Evolutionary conservation across 306 rosid genomes (phyloP).

Genomic region (Canavalia gladiata): DNA sequence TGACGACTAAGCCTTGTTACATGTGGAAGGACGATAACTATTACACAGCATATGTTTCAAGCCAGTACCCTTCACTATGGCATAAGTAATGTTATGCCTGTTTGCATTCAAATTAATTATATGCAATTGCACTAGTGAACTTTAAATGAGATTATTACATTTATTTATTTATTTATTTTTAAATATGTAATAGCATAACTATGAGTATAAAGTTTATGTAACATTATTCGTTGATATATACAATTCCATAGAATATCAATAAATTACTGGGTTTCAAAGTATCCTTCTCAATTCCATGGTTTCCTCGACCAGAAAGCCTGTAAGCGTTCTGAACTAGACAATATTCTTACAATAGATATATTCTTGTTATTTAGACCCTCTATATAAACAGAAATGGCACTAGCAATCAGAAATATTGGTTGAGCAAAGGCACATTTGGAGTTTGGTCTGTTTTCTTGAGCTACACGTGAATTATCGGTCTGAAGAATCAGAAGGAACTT

Average conservation of each 20-base stretch:
- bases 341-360: not conserved
- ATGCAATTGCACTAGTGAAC: not conserved
- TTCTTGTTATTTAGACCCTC: not conserved
- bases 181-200: conserved; percentile 1
- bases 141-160: conserved; percentile 23
- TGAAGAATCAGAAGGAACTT: conserved; percentile 75
- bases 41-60: not conserved
- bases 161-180: not conserved
- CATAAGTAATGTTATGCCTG: not conserved
- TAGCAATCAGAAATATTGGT: conserved; percentile 28
- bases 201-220: not conserved
- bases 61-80: not conserved
- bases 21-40: not conserved
- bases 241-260: conserved; percentile 8
- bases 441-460: conserved; percentile 44
- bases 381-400: not conserved
- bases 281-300: conserved; percentile 23
- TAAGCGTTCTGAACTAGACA: conserved; percentile 19
- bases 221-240: conserved; percentile 21
- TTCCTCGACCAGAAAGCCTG: not conserved
- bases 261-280: not conserved
- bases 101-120: not conserved
- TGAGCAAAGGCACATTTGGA: conserved; percentile 28
- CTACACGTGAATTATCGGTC: conserved; percentile 45
- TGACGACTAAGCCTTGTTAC: not conserved